phyloP scores from a whole-genome alignment of 2,329 filamentous ascomycete genomes.

The Colletotrichum costaricense region DNA sequence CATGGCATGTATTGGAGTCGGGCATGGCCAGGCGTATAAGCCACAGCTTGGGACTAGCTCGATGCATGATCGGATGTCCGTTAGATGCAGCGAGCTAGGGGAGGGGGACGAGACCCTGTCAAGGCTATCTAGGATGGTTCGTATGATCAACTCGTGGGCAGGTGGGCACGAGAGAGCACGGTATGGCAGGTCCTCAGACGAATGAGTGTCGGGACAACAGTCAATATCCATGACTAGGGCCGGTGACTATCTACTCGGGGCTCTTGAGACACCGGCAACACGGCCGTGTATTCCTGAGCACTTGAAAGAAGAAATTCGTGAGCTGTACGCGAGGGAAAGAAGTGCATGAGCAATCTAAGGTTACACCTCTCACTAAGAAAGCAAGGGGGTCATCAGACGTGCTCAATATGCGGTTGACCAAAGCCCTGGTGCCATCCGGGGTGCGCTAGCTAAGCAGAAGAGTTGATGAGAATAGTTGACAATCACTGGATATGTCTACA shows the following conservation, averaged over 20 bases:
- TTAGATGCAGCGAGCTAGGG: conserved; percentile 14
- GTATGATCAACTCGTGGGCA: neutral
- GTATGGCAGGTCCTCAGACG: conserved; percentile 7
- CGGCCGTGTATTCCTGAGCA: conserved; percentile 1
- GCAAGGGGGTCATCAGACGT: neutral
- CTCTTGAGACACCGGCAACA: conserved; percentile 11
- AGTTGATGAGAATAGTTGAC: neutral
- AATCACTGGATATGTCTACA: neutral
- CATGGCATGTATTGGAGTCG: conserved; percentile 19
- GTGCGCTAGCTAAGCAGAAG: neutral
- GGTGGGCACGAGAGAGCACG: neutral
- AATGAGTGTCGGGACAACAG: conserved; percentile 11
- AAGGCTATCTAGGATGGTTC: conserved; percentile 8
- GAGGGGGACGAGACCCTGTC: conserved; percentile 14
- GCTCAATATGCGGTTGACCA: neutral
- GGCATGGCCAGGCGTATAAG: conserved; percentile 22
- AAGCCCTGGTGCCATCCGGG: conserved; percentile 2
- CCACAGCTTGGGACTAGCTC: conserved; percentile 13
- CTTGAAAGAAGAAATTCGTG: neutral
- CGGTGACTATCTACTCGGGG: neutral
- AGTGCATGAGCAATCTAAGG: neutral
- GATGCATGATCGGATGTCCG: conserved; percentile 32
- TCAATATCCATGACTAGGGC: neutral
- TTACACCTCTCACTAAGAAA: neutral
- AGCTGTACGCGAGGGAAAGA: neutral